Base-by-base conservation (phyloP, 352 stramenopile species). In the Phytophthora palmivora region DNA sequence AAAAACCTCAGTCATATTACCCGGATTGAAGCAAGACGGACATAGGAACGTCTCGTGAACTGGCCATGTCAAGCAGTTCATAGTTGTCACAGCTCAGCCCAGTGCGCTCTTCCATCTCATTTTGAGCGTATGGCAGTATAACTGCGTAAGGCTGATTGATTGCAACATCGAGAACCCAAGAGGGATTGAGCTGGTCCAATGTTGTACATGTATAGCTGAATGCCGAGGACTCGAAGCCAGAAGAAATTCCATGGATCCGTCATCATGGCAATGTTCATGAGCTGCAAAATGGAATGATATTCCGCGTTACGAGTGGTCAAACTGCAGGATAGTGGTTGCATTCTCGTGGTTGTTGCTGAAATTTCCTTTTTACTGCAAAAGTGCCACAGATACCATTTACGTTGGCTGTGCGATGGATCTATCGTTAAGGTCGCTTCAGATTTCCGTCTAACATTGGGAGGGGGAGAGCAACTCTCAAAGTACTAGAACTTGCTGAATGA, bases 221-320 rank as follows among this genome's bases (percentile, higher is more conserved):
- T 46, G 1, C 74, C 74, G 21, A 78, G 14, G 16, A 71, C 28
- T 5, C 71, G 67, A 16, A 82, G 46, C 3, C 63, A 67, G 12
- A 78, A 65, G 43, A 79, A 48, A 18, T 68, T 78, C 67, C 67
- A 82, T 1, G 74, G 70, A 11, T 82, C 74, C 18, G 63, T 82
- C 67, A 82, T 82, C 74, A 80, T 82, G 21, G 67, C 69, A n/a
- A 82, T 64, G 34, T 82, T 82, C 58, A 80, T 82, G 8, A 82
- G 64, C 12, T 72, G 64, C 11, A 80, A 24, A 12, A 76, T 54
- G 10, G 71, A 71, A 42, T 54, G 55, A 24, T 42, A 43, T 34
- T 49, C 49, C 15, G 38, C 34, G 12, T 36, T 67, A 24, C 56
- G 63, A 7, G 11, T 48, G 6, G 43, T 46, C 37, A 67, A 43